Base-by-base conservation (phyloP, 1,284 basidiomycete genomes). In the Moesziomyces sp. region DNA sequence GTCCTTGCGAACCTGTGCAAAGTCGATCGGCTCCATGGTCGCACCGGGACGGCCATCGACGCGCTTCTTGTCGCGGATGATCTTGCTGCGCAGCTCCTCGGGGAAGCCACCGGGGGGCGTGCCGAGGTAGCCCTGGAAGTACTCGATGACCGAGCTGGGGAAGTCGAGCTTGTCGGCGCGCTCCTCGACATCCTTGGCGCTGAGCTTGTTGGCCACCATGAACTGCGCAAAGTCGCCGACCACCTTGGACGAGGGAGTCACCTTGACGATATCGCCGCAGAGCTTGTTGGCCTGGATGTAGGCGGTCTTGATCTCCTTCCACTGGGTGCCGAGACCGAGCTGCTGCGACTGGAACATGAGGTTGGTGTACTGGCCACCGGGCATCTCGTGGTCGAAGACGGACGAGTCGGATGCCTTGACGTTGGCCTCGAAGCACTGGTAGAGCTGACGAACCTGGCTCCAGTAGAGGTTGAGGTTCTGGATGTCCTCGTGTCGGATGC, bases 351-450 rank as follows among this genome's bases (percentile, higher is more conserved):
- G 97, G 93, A 99, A 99, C 91, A 86, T 85, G 64, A 86, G 76
- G 81, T 86, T 86, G 59, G 85, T 86, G 81, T 86, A 86, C 78
- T 86, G 85, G 35, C 95, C 96, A 85, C 97, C 97, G 55, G 97
- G 97, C 97, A 99, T 99, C 87, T 99, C 95, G 87, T 99, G 97
- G 84, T 96, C 95, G 84, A 98, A 99, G 67, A 98, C 95, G 86
- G 93, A 94, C 49, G 82, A 83, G 77, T 85, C 85, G 47, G 94
- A 96, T 26, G 95, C 93, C 70, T 94, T 91, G 80, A 99, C 95
- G 83, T 98, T 98, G 72, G 96, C 97, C 86, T 99, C 97, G 88
- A 99, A 99, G 87, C 94, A 97, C 83, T 88, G 86, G 87, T 99
- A 99, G 60, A 99, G 89, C 86, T 93, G 87, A 80, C 97, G 92